These are phyloP conservation scores for Dactylellina cionopaga DNA, from an alignment of 2,329 filamentous ascomycete genomes.

Conservation along the genomic window DNA sequence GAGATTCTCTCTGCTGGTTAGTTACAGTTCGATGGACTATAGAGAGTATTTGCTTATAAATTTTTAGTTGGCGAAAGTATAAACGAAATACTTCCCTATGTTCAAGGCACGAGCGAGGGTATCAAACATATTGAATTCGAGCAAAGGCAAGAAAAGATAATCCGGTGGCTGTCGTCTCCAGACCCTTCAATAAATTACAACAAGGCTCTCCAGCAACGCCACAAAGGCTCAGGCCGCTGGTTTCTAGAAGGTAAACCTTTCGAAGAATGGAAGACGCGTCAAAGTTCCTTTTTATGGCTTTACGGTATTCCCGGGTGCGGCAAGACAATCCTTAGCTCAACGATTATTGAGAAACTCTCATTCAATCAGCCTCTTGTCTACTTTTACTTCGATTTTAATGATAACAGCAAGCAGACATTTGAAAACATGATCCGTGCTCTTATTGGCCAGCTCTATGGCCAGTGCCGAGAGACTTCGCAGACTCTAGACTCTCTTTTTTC, in stretches of 20 bases:
- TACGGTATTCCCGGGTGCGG: constrained; percentile 62
- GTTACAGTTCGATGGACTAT: too few relatives aligned
- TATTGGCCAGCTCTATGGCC: constrained; percentile 59
- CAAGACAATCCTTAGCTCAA: constrained; percentile 62
- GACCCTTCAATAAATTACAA: constrained; percentile 3
- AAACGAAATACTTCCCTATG: neutral
- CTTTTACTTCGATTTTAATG: constrained; percentile 62
- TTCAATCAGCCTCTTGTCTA: constrained; percentile 52
- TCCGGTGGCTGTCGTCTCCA: constrained; percentile 2
- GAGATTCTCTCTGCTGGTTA: neutral
- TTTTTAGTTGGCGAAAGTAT: neutral
- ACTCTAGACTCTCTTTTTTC: constrained; percentile 57
- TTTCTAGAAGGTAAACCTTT: constrained; percentile 58
- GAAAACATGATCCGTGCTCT: constrained; percentile 61
- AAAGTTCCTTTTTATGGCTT: constrained; percentile 60
- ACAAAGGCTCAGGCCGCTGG: constrained; percentile 55
- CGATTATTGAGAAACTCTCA: constrained; percentile 58
- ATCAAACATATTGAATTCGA: neutral
- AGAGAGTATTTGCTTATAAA: too few relatives aligned
- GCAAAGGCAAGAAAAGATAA: neutral
- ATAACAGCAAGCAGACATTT: constrained; percentile 59
- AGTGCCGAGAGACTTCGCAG: constrained; percentile 44
- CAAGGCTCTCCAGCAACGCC: neutral
- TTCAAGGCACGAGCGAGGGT: neutral
- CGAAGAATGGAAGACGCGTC: constrained; percentile 58